Percentiles rank a stretch among this genome's conserved stretches.
Evolutionary conservation across 352 stramenopile species (phyloP).

Genomic region (Phytophthora tubulina): DNA sequence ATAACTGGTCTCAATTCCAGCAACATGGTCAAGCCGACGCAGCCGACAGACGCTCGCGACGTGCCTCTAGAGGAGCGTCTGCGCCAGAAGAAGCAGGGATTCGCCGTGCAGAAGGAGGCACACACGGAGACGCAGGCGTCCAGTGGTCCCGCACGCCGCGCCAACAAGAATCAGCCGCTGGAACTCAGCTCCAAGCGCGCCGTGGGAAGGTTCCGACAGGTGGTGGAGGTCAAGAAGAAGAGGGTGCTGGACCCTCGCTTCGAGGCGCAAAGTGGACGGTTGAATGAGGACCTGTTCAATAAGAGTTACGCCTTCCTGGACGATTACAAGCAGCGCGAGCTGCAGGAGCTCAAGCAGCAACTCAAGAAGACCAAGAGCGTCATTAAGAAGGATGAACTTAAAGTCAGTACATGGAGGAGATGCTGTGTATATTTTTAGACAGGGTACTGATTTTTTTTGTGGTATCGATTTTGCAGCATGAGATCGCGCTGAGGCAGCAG

Average conservation of each 20-base stretch:
- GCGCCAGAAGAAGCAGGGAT: conserved; percentile 81
- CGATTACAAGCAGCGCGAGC: conserved; percentile 89
- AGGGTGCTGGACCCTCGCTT: conserved; percentile 88
- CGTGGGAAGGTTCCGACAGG: conserved; percentile 81
- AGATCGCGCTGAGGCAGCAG: conserved; percentile 77
- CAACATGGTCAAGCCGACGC: not conserved
- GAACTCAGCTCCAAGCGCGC: conserved; percentile 89
- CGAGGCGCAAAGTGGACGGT: conserved; percentile 78
- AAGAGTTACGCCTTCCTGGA: conserved; percentile 93
- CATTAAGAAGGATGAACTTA: conserved; percentile 78
- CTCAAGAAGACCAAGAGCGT: conserved; percentile 74
- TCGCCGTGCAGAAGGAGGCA: conserved; percentile 44
- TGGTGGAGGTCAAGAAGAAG: conserved; percentile 86
- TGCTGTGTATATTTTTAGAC: not conserved
- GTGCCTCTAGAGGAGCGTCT: conserved; percentile 84
- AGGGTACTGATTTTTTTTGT: conserved; percentile 15
- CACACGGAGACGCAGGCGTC: not conserved
- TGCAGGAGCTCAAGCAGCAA: conserved; percentile 88
- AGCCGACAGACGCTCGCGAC: conserved; percentile 52
- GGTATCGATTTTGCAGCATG: conserved; percentile 44
- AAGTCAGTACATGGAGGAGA: conserved; percentile 51
- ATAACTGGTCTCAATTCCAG: conserved; percentile 14
- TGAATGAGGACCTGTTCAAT: conserved; percentile 90
- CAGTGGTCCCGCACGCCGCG: conserved; percentile 21
- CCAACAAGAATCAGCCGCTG: conserved; percentile 90